Evolutionary conservation across 2,329 filamentous ascomycete species (phyloP), one percentile per base, ranked within the genome.

Genomic region (Aspergillus pseudonomiae): DNA sequence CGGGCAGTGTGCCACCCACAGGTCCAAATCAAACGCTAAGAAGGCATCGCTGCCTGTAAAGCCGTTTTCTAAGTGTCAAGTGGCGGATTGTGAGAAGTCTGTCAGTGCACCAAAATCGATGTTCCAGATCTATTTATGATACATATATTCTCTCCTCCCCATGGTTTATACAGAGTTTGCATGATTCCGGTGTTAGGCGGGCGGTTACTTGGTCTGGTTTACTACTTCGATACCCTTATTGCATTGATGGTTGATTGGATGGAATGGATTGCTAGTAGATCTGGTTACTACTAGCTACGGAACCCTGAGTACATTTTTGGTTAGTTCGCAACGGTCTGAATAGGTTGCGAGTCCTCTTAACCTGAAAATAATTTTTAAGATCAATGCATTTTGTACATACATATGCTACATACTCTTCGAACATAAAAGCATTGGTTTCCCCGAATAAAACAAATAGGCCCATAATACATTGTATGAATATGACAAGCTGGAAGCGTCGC

Each of bases 51-150:
- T 70, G 45, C 76, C 72, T 52, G 70, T 71, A 4, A 79, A 77
- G 50, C 77, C 78, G 10, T 83, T 83, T 63, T 73, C 77, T 2
- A 79, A 76, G 62, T 84, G 82, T 70, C 77, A 77, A 57, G 79
- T 81, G 6, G 68, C 71, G 16, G 78, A 73, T 41, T 84, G 82
- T 61, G 76, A 74, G 19, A 79, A 78, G 66, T 66, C 69, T 24
- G 73, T 82, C 36, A 78, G 75, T 61, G 67, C 71, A 39, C 77
- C 77, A 4, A 76, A 70, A 34, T 71, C 77, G 10, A 81, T 84
- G 79, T 75, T 83, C 52, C 81, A 82, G 63, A 71, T 84, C 24
- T 84, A 81, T 65, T 70, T 84, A n/a, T 84, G 71, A 78, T 58
- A 50, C 41, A 60, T 19, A 53, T 45, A 24, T 21, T 50, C 54